A percentile compares a stretch with the other conserved stretches of the same genome.
These are phyloP conservation scores for Pichia sp. DNA, from an alignment of 1,139 yeast species.

Conservation along the genomic window DNA sequence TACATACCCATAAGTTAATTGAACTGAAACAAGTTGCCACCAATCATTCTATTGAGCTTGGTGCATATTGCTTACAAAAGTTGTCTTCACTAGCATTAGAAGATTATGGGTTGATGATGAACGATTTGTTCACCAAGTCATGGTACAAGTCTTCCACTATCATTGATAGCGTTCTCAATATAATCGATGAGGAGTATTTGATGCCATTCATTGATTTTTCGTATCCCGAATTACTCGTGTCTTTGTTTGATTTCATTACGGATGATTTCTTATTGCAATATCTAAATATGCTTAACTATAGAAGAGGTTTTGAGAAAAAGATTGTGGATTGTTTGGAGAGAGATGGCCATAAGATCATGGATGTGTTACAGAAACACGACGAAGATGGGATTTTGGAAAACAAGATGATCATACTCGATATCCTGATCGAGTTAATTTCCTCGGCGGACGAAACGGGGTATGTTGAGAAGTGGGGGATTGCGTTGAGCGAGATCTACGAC, in stretches of 20 bases:
- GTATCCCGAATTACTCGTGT: slow-evolving; percentile 28
- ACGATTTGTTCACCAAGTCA: slow-evolving; percentile 23
- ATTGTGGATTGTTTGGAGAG: slow-evolving; percentile 56
- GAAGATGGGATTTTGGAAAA: slow-evolving; percentile 27
- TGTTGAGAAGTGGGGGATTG: slow-evolving; percentile 53
- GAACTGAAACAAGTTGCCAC: slow-evolving; percentile 19
- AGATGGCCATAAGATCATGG: slow-evolving; percentile 59
- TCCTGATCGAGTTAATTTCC: slow-evolving; percentile 63
- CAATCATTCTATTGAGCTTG: slow-evolving; percentile 23
- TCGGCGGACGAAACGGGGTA: slow-evolving; percentile 48
- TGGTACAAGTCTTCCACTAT: slow-evolving; percentile 38
- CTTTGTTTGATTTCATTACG: slow-evolving; percentile 37
- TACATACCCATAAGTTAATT: slow-evolving; percentile 23
- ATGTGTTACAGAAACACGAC: slow-evolving; percentile 17
- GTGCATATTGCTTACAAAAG: slow-evolving; percentile 27
- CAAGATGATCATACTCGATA: slow-evolving; percentile 65
- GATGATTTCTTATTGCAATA: slow-evolving; percentile 45
- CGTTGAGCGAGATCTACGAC: slow-evolving; percentile 56
- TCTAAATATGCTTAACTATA: slow-evolving; percentile 44
- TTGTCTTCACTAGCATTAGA: slow-evolving; percentile 37
- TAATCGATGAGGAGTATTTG: slow-evolving; percentile 35
- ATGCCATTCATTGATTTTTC: slow-evolving; percentile 21
- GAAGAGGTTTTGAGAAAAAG: slow-evolving; percentile 44
- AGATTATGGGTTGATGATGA: slow-evolving; percentile 38
- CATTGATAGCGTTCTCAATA: slow-evolving; percentile 45